A percentile compares a stretch with the other conserved stretches of the same genome.
Conservation (phyloP, 371 early-diverging fungal species). For the Rhizopus sp. region DNA sequence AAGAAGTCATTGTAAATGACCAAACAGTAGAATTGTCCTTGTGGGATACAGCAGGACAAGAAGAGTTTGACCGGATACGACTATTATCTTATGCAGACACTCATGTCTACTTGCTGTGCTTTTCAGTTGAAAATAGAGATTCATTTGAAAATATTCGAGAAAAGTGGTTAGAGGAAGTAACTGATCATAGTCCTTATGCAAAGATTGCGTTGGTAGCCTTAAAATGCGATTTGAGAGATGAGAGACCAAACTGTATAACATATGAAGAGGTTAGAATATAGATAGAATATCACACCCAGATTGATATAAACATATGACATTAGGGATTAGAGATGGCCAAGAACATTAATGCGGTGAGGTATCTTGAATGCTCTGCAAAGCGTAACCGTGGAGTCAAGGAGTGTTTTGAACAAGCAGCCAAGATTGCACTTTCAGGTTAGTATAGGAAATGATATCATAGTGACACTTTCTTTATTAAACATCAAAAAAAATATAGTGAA, state of each 20-base stretch:
- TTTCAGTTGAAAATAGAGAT: slow-evolving; percentile 58
- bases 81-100: slow-evolving; percentile 58
- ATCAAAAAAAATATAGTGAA: not conserved
- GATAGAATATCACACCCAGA: not conserved
- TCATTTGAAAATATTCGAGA: slow-evolving; percentile 60
- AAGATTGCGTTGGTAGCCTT: slow-evolving; percentile 56
- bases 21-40: slow-evolving; percentile 82
- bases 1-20: slow-evolving; percentile 77
- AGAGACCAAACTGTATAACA: slow-evolving; percentile 34
- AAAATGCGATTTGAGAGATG: slow-evolving; percentile 63
- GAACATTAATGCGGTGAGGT: slow-evolving; percentile 48
- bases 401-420: slow-evolving; percentile 57
- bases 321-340: slow-evolving; percentile 51
- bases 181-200: slow-evolving; percentile 46
- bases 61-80: slow-evolving; percentile 65
- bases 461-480: not conserved
- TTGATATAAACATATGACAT: not conserved
- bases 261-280: slow-evolving; percentile 47
- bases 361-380: slow-evolving; percentile 59
- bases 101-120: slow-evolving; percentile 61
- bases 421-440: slow-evolving; percentile 1
- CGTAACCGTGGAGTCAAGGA: slow-evolving; percentile 56
- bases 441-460: not conserved
- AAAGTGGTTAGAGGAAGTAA: slow-evolving; percentile 57
- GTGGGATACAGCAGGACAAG: slow-evolving; percentile 94